Percentiles rank a stretch among this genome's conserved stretches.
Evolutionary conservation across 1,139 yeast species (phyloP).

Genomic region (Pichia sp.): DNA sequence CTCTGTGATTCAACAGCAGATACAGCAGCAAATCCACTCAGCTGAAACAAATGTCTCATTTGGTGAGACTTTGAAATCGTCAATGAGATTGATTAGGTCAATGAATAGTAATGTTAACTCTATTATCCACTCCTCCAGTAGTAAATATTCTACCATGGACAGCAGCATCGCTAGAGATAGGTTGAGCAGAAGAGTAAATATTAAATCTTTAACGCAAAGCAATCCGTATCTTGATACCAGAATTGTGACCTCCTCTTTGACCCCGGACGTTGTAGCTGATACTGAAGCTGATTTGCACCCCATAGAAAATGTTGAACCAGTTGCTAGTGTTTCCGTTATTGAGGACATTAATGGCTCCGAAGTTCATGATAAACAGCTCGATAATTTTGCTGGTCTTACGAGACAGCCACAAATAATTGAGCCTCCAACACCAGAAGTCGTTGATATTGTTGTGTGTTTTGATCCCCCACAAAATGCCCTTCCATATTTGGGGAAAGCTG

Average conservation of each 20-base stretch:
- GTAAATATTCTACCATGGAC: not conserved
- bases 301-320: not conserved
- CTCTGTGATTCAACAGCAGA: not conserved
- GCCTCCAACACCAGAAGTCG: not conserved
- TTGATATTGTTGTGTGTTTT: not conserved
- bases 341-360: not conserved
- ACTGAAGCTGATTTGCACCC: not conserved
- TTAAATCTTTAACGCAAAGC: not conserved
- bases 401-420: not conserved
- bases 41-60: not conserved
- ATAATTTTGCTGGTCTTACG: not conserved
- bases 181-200: not conserved
- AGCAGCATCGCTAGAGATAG: not conserved
- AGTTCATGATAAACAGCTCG: not conserved
- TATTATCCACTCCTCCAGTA: not conserved
- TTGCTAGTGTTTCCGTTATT: not conserved
- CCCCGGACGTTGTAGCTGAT: not conserved
- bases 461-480: constrained; percentile 1
- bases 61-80: not conserved
- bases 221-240: not conserved
- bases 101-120: not conserved
- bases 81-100: not conserved
- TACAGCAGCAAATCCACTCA: not conserved
- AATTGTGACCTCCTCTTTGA: not conserved
- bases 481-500: not conserved